Evolutionary conservation across 148 eudicot species (phyloP).

Genomic region (Rhododendron williamsianum): DNA sequence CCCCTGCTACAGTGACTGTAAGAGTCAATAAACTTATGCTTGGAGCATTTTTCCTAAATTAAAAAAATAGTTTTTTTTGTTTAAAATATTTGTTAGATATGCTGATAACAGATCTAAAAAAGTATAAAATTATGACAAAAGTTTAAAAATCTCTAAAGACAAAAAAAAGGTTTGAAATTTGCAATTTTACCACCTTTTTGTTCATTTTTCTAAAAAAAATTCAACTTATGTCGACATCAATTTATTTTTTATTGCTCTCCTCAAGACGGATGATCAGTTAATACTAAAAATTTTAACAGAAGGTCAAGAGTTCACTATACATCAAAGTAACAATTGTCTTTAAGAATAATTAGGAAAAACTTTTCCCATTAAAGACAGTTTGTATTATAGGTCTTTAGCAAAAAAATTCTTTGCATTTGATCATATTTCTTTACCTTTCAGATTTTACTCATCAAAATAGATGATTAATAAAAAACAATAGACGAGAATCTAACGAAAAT

Average conservation of each 20-base stretch:
- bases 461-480: background rate
- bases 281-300: too few species aligned
- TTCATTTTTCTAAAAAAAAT: background rate
- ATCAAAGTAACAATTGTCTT: background rate
- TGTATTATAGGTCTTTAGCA: too few species aligned
- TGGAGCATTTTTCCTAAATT: background rate
- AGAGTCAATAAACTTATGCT: slow-evolving; percentile 13
- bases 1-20: slow-evolving; percentile 75
- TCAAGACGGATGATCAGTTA: background rate
- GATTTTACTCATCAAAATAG: background rate
- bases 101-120: background rate
- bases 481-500: background rate
- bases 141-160: background rate
- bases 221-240: background rate
- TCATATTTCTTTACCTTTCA: background rate
- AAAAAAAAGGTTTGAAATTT: background rate
- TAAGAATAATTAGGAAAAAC: background rate
- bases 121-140: background rate
- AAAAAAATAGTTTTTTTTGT: background rate
- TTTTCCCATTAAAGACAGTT: background rate
- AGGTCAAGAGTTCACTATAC: background rate
- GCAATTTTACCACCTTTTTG: background rate
- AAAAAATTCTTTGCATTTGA: background rate
- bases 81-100: too few species aligned
- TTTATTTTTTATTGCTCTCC: background rate